phyloP scores from a whole-genome alignment of 148 eudicot genomes.

The Rhododendron mucronatum region DNA sequence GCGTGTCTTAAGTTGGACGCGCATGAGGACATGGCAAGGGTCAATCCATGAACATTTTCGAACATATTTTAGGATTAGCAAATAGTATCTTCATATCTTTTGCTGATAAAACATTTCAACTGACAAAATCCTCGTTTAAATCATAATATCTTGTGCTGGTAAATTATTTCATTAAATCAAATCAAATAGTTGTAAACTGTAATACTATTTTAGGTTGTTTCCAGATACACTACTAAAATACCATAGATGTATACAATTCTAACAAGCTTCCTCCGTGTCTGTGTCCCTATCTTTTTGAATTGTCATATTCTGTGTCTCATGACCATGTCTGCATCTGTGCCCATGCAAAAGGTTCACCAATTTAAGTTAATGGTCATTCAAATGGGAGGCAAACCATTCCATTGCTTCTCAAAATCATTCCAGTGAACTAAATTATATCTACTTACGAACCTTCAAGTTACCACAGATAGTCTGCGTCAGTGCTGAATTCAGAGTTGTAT shows the following conservation, averaged over 20 bases:
- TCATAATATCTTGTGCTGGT: no score
- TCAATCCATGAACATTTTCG: background rate
- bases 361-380: background rate
- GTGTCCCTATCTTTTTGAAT: background rate
- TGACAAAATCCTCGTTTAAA: no score
- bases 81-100: no score
- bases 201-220: no score
- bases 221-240: background rate
- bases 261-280: background rate
- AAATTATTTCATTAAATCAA: no score
- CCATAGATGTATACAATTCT: background rate
- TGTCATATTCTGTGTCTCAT: background rate
- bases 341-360: background rate
- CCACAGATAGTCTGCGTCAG: slow-evolving; percentile 87
- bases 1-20: background rate
- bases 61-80: no score
- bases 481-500: slow-evolving; percentile 83
- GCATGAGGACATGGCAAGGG: background rate
- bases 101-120: no score
- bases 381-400: background rate
- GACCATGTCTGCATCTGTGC: background rate
- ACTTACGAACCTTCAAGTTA: slow-evolving; percentile 58
- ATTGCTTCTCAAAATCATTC: background rate
- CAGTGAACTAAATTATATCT: background rate
- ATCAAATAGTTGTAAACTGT: background rate